A percentile compares a stretch with the other conserved stretches of the same genome.
Conservation (phyloP, 2,329 filamentous ascomycete genomes). For the Tolypocladium ophioglossoides region DNA sequence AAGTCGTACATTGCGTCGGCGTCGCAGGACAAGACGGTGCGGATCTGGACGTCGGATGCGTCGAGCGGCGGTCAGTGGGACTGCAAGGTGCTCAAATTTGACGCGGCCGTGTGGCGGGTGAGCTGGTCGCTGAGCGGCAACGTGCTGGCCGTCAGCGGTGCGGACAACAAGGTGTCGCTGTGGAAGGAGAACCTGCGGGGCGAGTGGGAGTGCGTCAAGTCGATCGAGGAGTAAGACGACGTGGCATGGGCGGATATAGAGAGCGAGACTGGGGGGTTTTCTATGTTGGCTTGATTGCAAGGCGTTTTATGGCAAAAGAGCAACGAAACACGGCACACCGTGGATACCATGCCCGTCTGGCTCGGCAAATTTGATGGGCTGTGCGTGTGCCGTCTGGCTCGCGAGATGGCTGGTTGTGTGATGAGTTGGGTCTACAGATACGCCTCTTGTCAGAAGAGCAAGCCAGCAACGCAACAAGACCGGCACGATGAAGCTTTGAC, state of each 20-base stretch:
- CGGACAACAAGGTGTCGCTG: constrained; percentile 91
- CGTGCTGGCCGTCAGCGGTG: constrained; percentile 84
- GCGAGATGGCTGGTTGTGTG: neutral
- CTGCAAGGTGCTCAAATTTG: constrained; percentile 76
- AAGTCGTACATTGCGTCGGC: constrained; percentile 96
- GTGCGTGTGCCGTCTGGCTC: neutral
- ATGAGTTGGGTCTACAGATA: neutral
- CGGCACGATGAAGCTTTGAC: neutral
- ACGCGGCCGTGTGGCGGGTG: constrained; percentile 85
- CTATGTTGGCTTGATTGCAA: constrained; percentile 10
- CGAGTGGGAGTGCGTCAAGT: constrained; percentile 96
- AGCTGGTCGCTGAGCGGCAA: constrained; percentile 98
- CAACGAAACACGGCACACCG: neutral
- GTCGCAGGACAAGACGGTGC: constrained; percentile 91
- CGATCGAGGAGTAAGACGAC: constrained; percentile 67
- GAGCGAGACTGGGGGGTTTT: neutral
- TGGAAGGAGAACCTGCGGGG: constrained; percentile 98
- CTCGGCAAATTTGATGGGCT: neutral
- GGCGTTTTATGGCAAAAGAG: constrained; percentile 24
- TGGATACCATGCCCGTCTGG: neutral
- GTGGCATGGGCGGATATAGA: neutral
- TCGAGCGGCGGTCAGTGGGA: constrained; percentile 63
- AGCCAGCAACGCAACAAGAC: neutral
- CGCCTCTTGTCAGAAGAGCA: neutral
- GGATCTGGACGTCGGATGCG: constrained; percentile 81